Evolutionary conservation across 225 moss, liverwort and hornwort species (phyloP).

Genomic region (Neckera pumila): DNA sequence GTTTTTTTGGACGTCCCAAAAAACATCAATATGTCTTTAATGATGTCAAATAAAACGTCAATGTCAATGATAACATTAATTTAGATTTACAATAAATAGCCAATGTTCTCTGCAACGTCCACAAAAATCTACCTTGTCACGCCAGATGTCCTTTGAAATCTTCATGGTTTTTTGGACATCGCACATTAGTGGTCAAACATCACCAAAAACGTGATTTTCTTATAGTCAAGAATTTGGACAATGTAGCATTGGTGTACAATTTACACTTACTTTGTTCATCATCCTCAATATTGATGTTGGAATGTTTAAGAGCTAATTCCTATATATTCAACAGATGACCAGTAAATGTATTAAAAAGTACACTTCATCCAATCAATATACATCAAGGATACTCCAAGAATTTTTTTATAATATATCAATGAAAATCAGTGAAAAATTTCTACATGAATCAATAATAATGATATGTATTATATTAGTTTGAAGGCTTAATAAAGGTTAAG

Average conservation of each 20-base stretch:
- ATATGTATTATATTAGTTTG: not conserved
- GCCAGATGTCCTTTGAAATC: too few relatives aligned
- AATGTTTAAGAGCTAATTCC: fast-evolving
- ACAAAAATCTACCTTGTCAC: too few relatives aligned
- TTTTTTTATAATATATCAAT: not conserved
- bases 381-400: not conserved
- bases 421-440: not conserved
- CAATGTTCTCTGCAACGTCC: too few relatives aligned
- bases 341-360: not conserved
- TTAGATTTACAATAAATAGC: too few relatives aligned
- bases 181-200: too few relatives aligned
- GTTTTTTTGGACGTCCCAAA: too few relatives aligned
- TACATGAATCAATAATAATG: not conserved
- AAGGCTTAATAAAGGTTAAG: not conserved
- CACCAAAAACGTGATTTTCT: too few relatives aligned
- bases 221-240: not conserved
- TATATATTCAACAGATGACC: fast-evolving
- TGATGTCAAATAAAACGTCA: too few relatives aligned
- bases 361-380: not conserved
- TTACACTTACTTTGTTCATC: not conserved
- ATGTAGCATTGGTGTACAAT: fast-evolving
- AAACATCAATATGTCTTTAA: too few relatives aligned
- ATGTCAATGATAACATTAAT: too few relatives aligned
- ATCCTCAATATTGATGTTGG: fast-evolving
- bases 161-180: too few relatives aligned